These are phyloP conservation scores for Aspergillus coremiiformis DNA, from an alignment of 495 filamentous ascomycete genomes.

Conservation along the genomic window DNA sequence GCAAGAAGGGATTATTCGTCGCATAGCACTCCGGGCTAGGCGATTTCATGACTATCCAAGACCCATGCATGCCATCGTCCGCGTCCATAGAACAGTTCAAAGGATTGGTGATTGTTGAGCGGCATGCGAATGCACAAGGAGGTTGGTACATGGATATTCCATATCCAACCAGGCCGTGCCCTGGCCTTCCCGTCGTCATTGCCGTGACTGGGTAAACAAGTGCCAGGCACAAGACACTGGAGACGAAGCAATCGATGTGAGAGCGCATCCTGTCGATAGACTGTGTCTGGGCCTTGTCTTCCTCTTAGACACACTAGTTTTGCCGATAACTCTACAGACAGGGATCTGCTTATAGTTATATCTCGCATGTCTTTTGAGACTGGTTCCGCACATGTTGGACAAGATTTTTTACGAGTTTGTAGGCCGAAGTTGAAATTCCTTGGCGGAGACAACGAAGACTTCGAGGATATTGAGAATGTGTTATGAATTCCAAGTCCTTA, in stretches of 20 bases:
- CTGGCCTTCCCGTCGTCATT: not conserved
- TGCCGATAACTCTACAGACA: too few relatives aligned
- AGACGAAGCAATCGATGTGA: not conserved
- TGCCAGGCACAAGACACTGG: not conserved
- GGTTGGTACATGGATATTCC: not conserved
- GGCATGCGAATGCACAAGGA: not conserved
- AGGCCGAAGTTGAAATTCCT: too few relatives aligned
- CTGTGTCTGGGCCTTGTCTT: not conserved
- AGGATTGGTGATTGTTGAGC: not conserved
- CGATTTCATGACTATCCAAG: not conserved
- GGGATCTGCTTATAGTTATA: too few relatives aligned
- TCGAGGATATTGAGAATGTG: too few relatives aligned
- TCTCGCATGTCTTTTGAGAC: too few relatives aligned
- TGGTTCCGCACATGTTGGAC: too few relatives aligned
- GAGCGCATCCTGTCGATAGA: not conserved
- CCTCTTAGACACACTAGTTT: too few relatives aligned
- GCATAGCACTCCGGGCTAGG: not conserved
- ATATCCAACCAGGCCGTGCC: not conserved
- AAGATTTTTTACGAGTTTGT: too few relatives aligned
- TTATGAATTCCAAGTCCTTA: too few relatives aligned
- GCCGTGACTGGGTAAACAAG: not conserved
- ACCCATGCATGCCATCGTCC: not conserved
- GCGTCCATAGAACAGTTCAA: not conserved
- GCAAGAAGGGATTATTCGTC: not conserved
- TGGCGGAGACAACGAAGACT: too few relatives aligned